A percentile compares a stretch with the other conserved stretches of the same genome.
These are phyloP conservation scores for Naematelia aurantialba DNA, from an alignment of 768 basidiomycete genomes.

Conservation along the genomic window DNA sequence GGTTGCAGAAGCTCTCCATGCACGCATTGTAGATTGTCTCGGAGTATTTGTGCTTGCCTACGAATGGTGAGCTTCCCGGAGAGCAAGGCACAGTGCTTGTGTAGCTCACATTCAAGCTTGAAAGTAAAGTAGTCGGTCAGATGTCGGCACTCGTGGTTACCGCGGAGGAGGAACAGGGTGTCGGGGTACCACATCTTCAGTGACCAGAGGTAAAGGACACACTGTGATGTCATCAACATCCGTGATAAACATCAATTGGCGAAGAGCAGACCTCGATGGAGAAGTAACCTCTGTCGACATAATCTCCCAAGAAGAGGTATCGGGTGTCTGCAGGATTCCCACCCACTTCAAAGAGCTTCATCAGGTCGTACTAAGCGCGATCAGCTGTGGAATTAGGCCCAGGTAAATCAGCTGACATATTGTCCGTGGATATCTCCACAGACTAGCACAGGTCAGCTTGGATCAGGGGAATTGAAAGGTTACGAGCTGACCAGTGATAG, in stretches of 20 bases:
- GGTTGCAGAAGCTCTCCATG: constrained; percentile 94
- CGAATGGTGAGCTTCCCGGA: not conserved
- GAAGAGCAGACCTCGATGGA: constrained; percentile 69
- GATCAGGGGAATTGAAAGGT: constrained; percentile 3
- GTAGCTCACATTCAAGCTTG: constrained; percentile 88
- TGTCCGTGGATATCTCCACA: constrained; percentile 99
- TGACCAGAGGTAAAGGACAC: constrained; percentile 94
- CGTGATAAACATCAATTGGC: not conserved
- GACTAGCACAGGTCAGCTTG: constrained; percentile 54
- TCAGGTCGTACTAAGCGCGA: constrained; percentile 70
- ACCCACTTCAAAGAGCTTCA: constrained; percentile 93
- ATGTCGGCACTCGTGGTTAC: constrained; percentile 98
- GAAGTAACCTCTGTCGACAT: constrained; percentile 90
- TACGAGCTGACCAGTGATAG: constrained; percentile 82
- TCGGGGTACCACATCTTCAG: constrained; percentile 99
- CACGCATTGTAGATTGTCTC: constrained; percentile 94
- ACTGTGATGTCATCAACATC: constrained; percentile 65
- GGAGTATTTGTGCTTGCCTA: constrained; percentile 98
- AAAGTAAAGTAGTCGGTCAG: constrained; percentile 98
- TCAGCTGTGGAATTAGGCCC: not conserved
- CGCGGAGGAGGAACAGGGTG: constrained; percentile 90
- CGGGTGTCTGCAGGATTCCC: constrained; percentile 90
- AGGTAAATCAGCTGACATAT: constrained; percentile 64
- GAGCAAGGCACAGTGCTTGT: not conserved
- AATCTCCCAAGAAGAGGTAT: constrained; percentile 88